Base-by-base conservation (phyloP, 2,329 filamentous ascomycete genomes). In the Aspergillus texensis region DNA sequence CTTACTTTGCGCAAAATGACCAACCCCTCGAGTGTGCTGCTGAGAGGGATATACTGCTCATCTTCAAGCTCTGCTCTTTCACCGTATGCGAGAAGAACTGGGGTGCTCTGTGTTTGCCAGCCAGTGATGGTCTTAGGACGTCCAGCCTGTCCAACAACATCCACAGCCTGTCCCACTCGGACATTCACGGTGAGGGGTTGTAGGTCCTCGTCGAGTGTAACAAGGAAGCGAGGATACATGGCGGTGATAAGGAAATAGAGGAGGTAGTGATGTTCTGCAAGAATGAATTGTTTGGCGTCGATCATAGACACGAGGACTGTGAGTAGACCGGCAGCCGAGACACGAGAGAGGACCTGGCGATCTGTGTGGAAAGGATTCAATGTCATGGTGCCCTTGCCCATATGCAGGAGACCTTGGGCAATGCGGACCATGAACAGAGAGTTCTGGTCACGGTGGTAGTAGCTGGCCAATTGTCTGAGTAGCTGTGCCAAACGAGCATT, bases 91-190 rank as follows among this genome's bases (percentile, higher is more conserved):
- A 99, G 83, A 63, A 99, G 84, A 54, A 99, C 95, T 0, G 95
- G 95, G n/a, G 95, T 99, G 82, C 92, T 97, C 84, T 99, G 95
- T 69, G 95, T 99, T 81, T 99, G 95, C 95, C 95, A 99, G 59
- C 95, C 95, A 11, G 95, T 99, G 73, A 99, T 99, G 2, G 95
- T 99, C 89, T 99, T 98, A 70, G 95, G 95, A 67, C 94, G 88
- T 77, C 95, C 95, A 14, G 96, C 95, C 79, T 98, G 95, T 58
- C 95, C 96, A 46, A 99, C 95, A 48, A 99, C 94, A 77, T 99
- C 95, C 24, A 99, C 96, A 19, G 96, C 95, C 81, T 99, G 96
- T 79, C 95, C 95, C 52, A 99, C 94, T 36, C 95, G 91, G 19
- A 99, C 95, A 72, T 97, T 98, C 75, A 98, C 94, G 59, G 92